phyloP scores from a whole-genome alignment of 2,329 filamentous ascomycete genomes.

The Boeremia exigua region DNA sequence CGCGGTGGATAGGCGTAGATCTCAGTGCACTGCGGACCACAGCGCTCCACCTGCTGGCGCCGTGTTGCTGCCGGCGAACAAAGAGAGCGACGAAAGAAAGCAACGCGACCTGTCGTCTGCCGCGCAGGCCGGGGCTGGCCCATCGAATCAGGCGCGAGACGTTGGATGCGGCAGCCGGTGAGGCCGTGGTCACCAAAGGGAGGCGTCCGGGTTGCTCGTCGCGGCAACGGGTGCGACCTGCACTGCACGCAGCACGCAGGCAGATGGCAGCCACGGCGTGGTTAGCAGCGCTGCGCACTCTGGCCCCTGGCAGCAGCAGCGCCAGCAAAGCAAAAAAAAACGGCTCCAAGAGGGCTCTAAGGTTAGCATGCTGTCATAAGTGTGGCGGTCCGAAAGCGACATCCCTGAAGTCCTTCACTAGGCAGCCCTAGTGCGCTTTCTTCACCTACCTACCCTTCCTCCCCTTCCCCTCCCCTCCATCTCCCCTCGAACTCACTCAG shows the following conservation, averaged over 20 bases:
- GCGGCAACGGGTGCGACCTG: constrained; percentile 21
- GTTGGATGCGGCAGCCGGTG: constrained; percentile 23
- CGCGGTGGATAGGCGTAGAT: constrained; percentile 11
- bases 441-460: constrained; percentile 37
- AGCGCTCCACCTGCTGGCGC: constrained; percentile 10
- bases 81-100: not conserved
- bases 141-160: constrained; percentile 21
- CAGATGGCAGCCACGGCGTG: constrained; percentile 16
- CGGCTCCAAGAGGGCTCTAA: constrained; percentile 17
- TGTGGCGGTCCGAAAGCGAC: constrained; percentile 24
- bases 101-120: constrained; percentile 8
- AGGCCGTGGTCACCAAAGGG: constrained; percentile 16
- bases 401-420: constrained; percentile 39
- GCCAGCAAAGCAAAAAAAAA: constrained; percentile 28
- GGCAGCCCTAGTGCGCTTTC: constrained; percentile 40
- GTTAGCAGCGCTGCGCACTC: constrained; percentile 16
- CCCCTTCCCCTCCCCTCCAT: constrained; percentile 32
- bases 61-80: constrained; percentile 1
- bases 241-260: constrained; percentile 30
- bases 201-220: not conserved
- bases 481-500: constrained; percentile 32
- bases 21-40: constrained; percentile 14
- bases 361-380: constrained; percentile 45
- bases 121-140: constrained; percentile 7
- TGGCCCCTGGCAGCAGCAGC: constrained; percentile 26